Base-by-base conservation (phyloP, 257 asterid genomes). In the Nicotiana otophora region DNA sequence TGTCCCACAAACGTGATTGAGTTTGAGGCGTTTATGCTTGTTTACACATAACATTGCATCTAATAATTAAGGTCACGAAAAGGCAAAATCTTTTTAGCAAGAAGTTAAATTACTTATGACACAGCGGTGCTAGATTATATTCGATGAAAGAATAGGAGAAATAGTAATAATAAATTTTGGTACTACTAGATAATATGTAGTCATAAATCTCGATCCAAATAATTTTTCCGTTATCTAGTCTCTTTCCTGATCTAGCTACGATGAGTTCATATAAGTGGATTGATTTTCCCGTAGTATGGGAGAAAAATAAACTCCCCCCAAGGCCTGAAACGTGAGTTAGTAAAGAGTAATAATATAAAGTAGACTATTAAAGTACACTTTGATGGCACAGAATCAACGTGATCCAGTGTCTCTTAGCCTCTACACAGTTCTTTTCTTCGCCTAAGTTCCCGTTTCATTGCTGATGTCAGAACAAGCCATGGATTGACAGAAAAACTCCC, bases 1-100 rank as follows among this genome's bases (percentile, higher is more conserved):
- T 77, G 84, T 81, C 84, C 14, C 19, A 23, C 85, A 8, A 51
- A 26, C 15, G 26, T 74, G 80, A 48, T 81, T 68, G 85, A 42
- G 20, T 72, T 72, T 72, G 79, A 72, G 36, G 79, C 46, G 14
- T 72, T 23, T 46, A 46, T 72, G 61, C n/a, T 33, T 34, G 53
- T 51, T 51, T 74, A 15, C 23, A 4, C 39, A 26, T 28, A 74
- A 34, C 26, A 15, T 74, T 48, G n/a, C 42, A 7, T 39, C 48
- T 1, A 39, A 39, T 39, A 39, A 39, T 39, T 39, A 39, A 7
- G 48, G 3, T 39, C 48, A 1, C 2, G 48, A 39, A 7, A 7
- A 7, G 48, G 48, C 48, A 39, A 0, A 39, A 1, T 7, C 10
- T 7, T 2, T 39, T 39, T 7, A 39, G 48, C 48, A 39, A 39